These are phyloP conservation scores for Pyrenochaeta sp. DNA, from an alignment of 2,329 filamentous ascomycete species.

Conservation along the genomic window DNA sequence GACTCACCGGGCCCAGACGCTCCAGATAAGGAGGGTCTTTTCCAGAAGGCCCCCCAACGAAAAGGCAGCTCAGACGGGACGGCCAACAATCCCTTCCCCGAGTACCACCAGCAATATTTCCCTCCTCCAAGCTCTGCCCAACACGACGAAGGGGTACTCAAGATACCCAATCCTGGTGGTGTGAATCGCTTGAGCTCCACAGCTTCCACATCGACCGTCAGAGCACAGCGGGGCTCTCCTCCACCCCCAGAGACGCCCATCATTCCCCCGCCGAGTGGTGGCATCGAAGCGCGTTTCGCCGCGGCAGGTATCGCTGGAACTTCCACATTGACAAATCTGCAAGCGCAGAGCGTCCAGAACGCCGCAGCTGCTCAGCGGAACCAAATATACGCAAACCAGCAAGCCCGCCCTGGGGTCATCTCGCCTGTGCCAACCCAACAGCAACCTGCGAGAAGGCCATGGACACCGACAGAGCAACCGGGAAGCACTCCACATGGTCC, in stretches of 20 bases:
- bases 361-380: slow-evolving; percentile 81
- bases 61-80: slow-evolving; percentile 26
- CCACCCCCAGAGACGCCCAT: slow-evolving; percentile 93
- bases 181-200: slow-evolving; percentile 76
- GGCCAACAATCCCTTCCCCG: slow-evolving; percentile 54
- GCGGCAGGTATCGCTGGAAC: slow-evolving; percentile 89
- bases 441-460: slow-evolving; percentile 69
- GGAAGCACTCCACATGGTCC: slow-evolving; percentile 87
- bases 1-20: slow-evolving; percentile 80
- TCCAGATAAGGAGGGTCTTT: slow-evolving; percentile 80
- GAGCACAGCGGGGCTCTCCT: slow-evolving; percentile 89
- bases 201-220: slow-evolving; percentile 90
- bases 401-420: slow-evolving; percentile 57
- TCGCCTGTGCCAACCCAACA: slow-evolving; percentile 51
- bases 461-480: slow-evolving; percentile 93
- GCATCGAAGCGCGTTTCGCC: slow-evolving; percentile 90
- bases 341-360: slow-evolving; percentile 77
- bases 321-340: slow-evolving; percentile 78
- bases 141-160: slow-evolving; percentile 50
- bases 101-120: slow-evolving; percentile 69
- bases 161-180: slow-evolving; percentile 60
- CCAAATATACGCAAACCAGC: slow-evolving; percentile 71
- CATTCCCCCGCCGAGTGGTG: slow-evolving; percentile 76
- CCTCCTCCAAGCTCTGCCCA: slow-evolving; percentile 56
- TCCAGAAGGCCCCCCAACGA: slow-evolving; percentile 67